Evolutionary conservation across 2,329 filamentous ascomycete species (phyloP), one percentile per base, ranked within the genome.

Genomic region (Coleophoma cylindrospora): DNA sequence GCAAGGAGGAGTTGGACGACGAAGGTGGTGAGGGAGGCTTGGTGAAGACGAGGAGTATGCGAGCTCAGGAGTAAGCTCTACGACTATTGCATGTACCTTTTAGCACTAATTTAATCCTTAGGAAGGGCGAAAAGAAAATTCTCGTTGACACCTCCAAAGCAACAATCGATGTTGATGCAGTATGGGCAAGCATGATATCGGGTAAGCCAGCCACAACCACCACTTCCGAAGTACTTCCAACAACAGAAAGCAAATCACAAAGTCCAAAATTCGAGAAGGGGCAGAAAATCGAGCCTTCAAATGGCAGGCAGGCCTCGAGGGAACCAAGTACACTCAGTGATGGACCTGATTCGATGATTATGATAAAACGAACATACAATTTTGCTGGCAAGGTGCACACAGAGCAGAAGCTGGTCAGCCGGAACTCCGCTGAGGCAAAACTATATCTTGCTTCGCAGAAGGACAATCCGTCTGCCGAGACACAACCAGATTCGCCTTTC

Each of bases 341-440:
- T 21, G 58, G 50, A 3, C 57, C 58, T 2, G 69, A 73, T 47
- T 57, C 64, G 2, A 65, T 60, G 69, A 74, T 89, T 58, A 78
- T 76, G 53, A 85, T 90, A 54, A 86, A 83, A 59, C 81, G 84
- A 32, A 84, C 80, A 13, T 89, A 88, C 68, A 86, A 85, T 59
- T 90, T 90, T 58, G 87, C 86, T 34, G 87, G 86, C 32, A 81
- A 86, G 60, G 75, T 85, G 12, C 82, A 87, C 59, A 86, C 78
- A 0, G 86, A 90, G 61, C 83, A 88, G 63, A 89, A 87, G 64
- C 69, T 84, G 11, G 83, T 90, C 1, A 71, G 80, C 3, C 75
- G 79, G 41, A 75, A 81, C 61, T 86, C 83, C 0, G 83, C 83
- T 48, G 84, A 87, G 63, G 84, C 82, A 40, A 80, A 77, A 54